phyloP scores from a whole-genome alignment of 2,329 filamentous ascomycete species.

The Colletotrichum tropicicola region DNA sequence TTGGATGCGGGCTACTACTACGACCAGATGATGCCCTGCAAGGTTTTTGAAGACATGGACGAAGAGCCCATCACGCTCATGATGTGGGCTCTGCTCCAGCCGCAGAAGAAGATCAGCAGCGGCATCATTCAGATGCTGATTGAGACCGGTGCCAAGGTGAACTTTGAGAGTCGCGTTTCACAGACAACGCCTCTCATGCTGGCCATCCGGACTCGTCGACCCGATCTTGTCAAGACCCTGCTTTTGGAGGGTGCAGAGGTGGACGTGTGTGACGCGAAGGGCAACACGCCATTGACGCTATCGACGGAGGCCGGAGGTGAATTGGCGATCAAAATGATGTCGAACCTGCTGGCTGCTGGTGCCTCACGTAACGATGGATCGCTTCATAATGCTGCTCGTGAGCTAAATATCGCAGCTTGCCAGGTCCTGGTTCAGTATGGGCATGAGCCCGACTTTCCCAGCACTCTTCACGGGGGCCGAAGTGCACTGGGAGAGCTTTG shows the following conservation, averaged over 20 bases:
- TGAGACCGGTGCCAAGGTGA: conserved; percentile 63
- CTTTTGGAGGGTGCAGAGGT: conserved; percentile 68
- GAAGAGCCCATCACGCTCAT: conserved; percentile 67
- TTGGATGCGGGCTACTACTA: conserved; percentile 68
- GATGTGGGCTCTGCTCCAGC: conserved; percentile 69
- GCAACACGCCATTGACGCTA: conserved; percentile 68
- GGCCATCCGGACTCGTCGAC: conserved; percentile 63
- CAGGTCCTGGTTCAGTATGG: conserved; percentile 65
- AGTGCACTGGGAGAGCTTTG: conserved; percentile 73
- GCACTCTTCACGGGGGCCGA: conserved; percentile 67
- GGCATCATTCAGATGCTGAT: conserved; percentile 65
- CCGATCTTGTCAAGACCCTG: conserved; percentile 66
- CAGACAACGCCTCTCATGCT: conserved; percentile 67
- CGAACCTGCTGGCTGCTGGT: conserved; percentile 62
- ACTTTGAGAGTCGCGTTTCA: conserved; percentile 60
- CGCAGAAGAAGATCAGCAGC: conserved; percentile 70
- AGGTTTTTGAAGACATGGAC: conserved; percentile 54
- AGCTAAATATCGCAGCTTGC: conserved; percentile 65
- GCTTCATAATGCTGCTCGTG: conserved; percentile 70
- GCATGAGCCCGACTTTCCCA: conserved; percentile 73
- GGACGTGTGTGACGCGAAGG: conserved; percentile 63
- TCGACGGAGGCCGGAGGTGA: conserved; percentile 65
- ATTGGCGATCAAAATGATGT: conserved; percentile 61
- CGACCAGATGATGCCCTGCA: conserved; percentile 58
- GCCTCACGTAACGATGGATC: conserved; percentile 71